Percentiles rank a stretch among this genome's conserved stretches.
Conservation (phyloP, 441 rosid species). For the Pelargonium exstipulatum region DNA sequence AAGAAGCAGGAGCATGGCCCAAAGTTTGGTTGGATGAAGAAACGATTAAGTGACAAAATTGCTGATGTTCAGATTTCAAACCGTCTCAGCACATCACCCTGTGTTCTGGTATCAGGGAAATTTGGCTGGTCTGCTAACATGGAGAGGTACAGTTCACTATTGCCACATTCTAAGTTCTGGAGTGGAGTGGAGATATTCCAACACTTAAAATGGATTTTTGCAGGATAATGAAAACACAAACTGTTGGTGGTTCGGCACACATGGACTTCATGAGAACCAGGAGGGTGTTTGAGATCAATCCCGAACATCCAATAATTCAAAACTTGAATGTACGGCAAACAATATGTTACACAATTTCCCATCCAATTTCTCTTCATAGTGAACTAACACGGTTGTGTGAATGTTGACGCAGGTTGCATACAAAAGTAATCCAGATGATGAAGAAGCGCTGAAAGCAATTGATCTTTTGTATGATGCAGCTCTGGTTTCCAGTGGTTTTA, state of each 20-base stretch:
- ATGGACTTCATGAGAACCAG: conserved; percentile 94
- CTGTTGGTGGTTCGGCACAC: conserved; percentile 88
- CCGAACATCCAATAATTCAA: conserved; percentile 81
- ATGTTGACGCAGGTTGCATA: conserved; percentile 69
- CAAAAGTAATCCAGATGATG: conserved; percentile 71
- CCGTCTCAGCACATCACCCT: conserved; percentile 84
- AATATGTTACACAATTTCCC: not conserved
- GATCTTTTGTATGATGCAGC: conserved; percentile 90
- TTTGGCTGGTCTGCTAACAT: conserved; percentile 99
- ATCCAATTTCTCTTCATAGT: not conserved
- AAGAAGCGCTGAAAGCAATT: conserved; percentile 76
- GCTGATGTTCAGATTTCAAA: conserved; percentile 92
- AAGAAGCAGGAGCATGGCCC: conserved; percentile 63
- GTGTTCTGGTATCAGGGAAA: conserved; percentile 93
- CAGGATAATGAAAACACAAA: conserved; percentile 77
- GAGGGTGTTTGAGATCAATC: conserved; percentile 87
- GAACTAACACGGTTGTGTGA: not conserved
- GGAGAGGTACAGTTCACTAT: conserved; percentile 57
- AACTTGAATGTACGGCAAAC: conserved; percentile 67
- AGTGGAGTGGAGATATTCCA: no score
- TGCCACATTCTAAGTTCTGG: no score
- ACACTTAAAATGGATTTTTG: not conserved
- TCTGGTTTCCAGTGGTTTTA: conserved; percentile 85
- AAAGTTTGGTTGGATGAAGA: conserved; percentile 90
- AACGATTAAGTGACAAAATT: conserved; percentile 87